A percentile compares a stretch with the other conserved stretches of the same genome.
Conservation (phyloP, 257 asterid species). For the Ballota nigra region DNA sequence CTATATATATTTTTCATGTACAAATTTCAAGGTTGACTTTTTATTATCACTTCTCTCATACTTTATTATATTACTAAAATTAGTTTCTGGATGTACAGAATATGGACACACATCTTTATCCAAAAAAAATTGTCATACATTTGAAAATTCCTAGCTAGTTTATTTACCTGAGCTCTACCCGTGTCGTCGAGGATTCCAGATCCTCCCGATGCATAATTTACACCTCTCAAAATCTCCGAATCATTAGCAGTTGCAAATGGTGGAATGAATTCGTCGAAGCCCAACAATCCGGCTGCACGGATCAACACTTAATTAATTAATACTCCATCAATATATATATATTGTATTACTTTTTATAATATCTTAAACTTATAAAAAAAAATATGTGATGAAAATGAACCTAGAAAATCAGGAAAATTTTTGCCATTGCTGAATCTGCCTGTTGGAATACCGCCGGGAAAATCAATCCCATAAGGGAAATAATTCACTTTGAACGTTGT, state of each 20-base stretch:
- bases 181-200: slow-evolving; percentile 45
- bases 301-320: neutral
- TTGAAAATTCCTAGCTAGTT: no score
- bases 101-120: no score
- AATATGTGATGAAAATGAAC: slow-evolving; percentile 10
- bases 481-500: slow-evolving; percentile 33
- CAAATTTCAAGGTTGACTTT: no score
- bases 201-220: slow-evolving; percentile 50
- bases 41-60: no score
- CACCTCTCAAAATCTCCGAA: slow-evolving; percentile 33
- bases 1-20: no score
- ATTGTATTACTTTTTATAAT: no score
- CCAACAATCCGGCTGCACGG: slow-evolving; percentile 26
- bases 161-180: slow-evolving; percentile 23
- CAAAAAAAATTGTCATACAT: no score
- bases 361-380: neutral
- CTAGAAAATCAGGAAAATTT: slow-evolving; percentile 35
- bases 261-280: slow-evolving; percentile 33
- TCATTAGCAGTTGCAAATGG: slow-evolving; percentile 40
- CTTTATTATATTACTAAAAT: no score
- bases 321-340: no score
- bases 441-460: slow-evolving; percentile 34
- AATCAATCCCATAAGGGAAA: slow-evolving; percentile 50
- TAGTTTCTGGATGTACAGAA: no score
- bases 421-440: slow-evolving; percentile 49